Percentiles rank a stretch among this genome's conserved stretches.
Conservation (phyloP, 2,329 filamentous ascomycete genomes). For the Penicillium sp. region DNA sequence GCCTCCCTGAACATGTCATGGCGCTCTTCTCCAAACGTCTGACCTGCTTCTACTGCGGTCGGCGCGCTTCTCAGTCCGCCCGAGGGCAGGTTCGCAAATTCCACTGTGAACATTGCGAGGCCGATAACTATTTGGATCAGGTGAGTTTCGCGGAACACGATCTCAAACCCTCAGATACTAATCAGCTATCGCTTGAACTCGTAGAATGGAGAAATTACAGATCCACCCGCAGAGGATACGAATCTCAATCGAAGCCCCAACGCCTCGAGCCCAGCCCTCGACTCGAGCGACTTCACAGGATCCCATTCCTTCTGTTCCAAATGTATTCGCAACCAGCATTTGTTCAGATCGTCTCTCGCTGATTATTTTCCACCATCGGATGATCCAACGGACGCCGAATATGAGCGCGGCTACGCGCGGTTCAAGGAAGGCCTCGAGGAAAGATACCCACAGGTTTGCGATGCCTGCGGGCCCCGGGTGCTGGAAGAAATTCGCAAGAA, state of each 20-base stretch:
- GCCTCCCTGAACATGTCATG: constrained; percentile 36
- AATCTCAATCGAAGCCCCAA: constrained; percentile 37
- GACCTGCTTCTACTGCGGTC: constrained; percentile 82
- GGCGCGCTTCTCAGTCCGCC: constrained; percentile 62
- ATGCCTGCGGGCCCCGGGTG: constrained; percentile 74
- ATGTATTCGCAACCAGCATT: constrained; percentile 85
- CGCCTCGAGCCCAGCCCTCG: constrained; percentile 51
- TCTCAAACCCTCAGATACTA: constrained; percentile 18
- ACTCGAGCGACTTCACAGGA: constrained; percentile 35
- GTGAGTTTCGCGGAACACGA: constrained; percentile 51
- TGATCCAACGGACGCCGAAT: constrained; percentile 69
- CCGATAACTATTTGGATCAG: constrained; percentile 85
- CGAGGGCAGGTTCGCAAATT: constrained; percentile 66
- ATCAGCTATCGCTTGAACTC: constrained; percentile 14
- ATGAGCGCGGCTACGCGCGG: constrained; percentile 68
- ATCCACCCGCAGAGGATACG: constrained; percentile 71
- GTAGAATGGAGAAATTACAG: constrained; percentile 84
- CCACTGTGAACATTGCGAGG: constrained; percentile 76
- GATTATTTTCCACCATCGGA: constrained; percentile 71
- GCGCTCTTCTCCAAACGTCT: constrained; percentile 52
- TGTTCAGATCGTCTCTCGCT: constrained; percentile 73
- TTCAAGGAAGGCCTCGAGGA: constrained; percentile 75
- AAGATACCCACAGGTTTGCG: constrained; percentile 87
- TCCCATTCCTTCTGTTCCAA: constrained; percentile 67
- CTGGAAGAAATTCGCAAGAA: constrained; percentile 68